phyloP scores from a whole-genome alignment of 257 asterid species.

The Anisodus tanguticus region DNA sequence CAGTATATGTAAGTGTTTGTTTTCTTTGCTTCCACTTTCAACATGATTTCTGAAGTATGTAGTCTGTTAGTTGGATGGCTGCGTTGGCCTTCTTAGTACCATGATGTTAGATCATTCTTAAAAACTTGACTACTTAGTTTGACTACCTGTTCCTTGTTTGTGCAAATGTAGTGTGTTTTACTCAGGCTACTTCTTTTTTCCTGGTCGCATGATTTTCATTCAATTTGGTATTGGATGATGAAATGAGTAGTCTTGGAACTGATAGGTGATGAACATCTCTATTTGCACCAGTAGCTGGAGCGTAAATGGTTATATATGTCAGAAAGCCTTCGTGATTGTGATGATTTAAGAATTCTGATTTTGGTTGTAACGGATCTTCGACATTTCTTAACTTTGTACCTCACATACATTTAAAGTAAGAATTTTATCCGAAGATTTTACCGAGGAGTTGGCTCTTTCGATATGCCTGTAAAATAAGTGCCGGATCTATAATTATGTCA shows the following conservation, averaged over 20 bases:
- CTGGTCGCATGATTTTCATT: too few species aligned
- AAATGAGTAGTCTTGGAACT: conserved; percentile 8
- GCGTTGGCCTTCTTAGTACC: not conserved
- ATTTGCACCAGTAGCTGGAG: conserved; percentile 11
- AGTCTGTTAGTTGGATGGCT: not conserved
- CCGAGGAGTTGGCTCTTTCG: not conserved
- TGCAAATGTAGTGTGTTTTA: not conserved
- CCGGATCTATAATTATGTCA: not conserved
- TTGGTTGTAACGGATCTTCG: not conserved
- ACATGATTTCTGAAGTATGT: conserved; percentile 13
- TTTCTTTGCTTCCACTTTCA: not conserved
- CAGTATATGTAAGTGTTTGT: conserved; percentile 64
- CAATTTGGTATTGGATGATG: conserved; percentile 1
- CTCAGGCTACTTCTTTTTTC: not conserved
- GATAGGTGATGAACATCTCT: not conserved
- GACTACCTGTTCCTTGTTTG: conserved; percentile 20
- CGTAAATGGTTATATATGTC: not conserved
- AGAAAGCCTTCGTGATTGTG: conserved; percentile 18
- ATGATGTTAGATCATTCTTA: not conserved
- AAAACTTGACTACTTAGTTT: conserved; percentile 2
- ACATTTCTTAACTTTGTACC: not conserved
- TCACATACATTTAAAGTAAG: not conserved
- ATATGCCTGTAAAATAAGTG: not conserved
- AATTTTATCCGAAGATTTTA: not conserved
- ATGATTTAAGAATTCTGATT: not conserved